phyloP scores from a whole-genome alignment of 306 rosid genomes.

The Cucurbita ficifolia region DNA sequence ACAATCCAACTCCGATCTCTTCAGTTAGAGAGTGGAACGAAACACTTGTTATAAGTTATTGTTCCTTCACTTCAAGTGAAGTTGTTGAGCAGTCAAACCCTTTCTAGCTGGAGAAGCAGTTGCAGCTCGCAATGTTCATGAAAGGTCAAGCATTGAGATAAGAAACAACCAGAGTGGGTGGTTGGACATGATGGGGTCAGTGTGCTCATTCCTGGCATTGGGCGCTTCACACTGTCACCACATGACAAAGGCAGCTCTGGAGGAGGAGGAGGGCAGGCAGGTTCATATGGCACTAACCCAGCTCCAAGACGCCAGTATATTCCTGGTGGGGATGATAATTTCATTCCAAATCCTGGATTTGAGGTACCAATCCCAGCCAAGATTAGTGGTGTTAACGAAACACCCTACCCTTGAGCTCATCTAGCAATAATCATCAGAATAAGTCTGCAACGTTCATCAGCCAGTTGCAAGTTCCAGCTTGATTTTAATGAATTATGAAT shows the following conservation, averaged over 20 bases:
- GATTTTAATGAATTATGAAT: neutral
- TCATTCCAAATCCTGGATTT: constrained; percentile 51
- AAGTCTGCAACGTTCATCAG: constrained; percentile 3
- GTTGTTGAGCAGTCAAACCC: too few relatives aligned
- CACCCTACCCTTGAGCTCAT: constrained; percentile 25
- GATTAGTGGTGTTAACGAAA: constrained; percentile 15
- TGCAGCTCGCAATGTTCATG: constrained; percentile 23
- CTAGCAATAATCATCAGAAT: neutral
- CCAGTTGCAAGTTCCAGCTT: neutral
- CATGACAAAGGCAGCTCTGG: neutral
- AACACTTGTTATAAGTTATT: too few relatives aligned
- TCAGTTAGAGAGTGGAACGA: too few relatives aligned
- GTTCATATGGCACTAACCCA: constrained; percentile 1
- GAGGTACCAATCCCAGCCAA: constrained; percentile 53
- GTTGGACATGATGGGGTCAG: constrained; percentile 31
- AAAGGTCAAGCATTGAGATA: constrained; percentile 13
- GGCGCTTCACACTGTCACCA: constrained; percentile 28
- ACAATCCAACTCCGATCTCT: too few relatives aligned
- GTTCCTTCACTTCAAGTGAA: too few relatives aligned
- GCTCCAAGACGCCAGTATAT: constrained; percentile 15
- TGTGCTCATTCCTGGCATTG: constrained; percentile 44
- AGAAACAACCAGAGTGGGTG: constrained; percentile 41
- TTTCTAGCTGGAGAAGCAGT: constrained; percentile 20
- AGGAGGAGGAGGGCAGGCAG: neutral
- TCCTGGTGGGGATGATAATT: constrained; percentile 68